Percentiles rank a stretch among this genome's conserved stretches.
phyloP scores from a whole-genome alignment of 345 rosid species.

The Bruguiera sexangula region DNA sequence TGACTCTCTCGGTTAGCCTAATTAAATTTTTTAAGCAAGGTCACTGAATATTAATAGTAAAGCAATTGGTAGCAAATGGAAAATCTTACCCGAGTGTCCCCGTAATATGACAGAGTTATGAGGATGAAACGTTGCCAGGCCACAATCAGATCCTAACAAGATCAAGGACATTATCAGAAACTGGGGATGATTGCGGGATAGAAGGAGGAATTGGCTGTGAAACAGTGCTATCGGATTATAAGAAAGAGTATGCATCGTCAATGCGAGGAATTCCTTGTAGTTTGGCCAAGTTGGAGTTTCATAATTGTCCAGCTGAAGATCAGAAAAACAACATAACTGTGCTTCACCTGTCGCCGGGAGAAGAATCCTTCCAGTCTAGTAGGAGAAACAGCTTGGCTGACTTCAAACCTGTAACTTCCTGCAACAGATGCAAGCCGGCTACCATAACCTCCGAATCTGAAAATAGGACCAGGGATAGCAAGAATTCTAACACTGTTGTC shows the following conservation, averaged over 20 bases:
- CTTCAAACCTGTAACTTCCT: conserved; percentile 60
- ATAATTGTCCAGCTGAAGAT: conserved; percentile 53
- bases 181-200: conserved; percentile 65
- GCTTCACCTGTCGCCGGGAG: conserved; percentile 43
- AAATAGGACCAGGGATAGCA: conserved; percentile 33
- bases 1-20: too few species aligned
- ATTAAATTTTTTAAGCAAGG: too few species aligned
- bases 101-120: conserved; percentile 63
- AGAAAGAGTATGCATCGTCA: conserved; percentile 47
- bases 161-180: conserved; percentile 51
- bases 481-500: conserved; percentile 63
- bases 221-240: conserved; percentile 48
- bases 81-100: neutral
- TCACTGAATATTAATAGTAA: too few species aligned
- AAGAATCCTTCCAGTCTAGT: conserved; percentile 42
- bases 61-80: neutral
- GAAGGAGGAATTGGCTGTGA: conserved; percentile 46
- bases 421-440: conserved; percentile 66
- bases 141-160: conserved; percentile 40
- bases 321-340: conserved; percentile 40
- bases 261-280: conserved; percentile 50
- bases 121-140: conserved; percentile 55
- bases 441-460: conserved; percentile 38
- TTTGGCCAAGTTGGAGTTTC: conserved; percentile 38
- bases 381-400: conserved; percentile 59